Conservation (phyloP, 805 yeast species). For the Pichia insulana region DNA sequence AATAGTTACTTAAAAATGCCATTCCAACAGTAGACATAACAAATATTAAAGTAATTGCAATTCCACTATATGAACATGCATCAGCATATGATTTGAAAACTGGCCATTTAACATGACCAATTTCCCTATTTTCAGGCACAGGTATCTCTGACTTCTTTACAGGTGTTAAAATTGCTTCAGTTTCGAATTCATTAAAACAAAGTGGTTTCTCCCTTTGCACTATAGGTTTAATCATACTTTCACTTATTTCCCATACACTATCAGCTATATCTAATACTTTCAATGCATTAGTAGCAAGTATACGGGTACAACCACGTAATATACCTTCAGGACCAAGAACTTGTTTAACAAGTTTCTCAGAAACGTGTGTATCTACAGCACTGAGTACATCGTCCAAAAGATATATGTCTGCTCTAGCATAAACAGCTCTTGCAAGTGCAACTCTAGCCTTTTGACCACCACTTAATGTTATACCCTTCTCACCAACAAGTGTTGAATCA, state of each 20-base stretch:
- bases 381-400: slow-evolving; percentile 86
- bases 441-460: slow-evolving; percentile 98
- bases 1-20: slow-evolving; percentile 41
- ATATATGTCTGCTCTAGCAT: slow-evolving; percentile 86
- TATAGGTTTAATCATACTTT: too few species aligned
- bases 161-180: slow-evolving; percentile 54
- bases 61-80: slow-evolving; percentile 50
- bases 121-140: slow-evolving; percentile 23
- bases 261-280: too few species aligned
- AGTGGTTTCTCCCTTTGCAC: too few species aligned
- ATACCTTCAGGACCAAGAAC: slow-evolving; percentile 42
- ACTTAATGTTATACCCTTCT: slow-evolving; percentile 88
- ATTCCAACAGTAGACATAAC: slow-evolving; percentile 23
- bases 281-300: slow-evolving; percentile 48
- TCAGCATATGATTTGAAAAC: slow-evolving; percentile 47
- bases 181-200: slow-evolving; percentile 6
- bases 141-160: slow-evolving; percentile 34
- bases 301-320: slow-evolving; percentile 41
- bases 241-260: too few species aligned
- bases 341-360: slow-evolving; percentile 64
- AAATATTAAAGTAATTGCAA: slow-evolving; percentile 30
- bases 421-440: slow-evolving; percentile 90
- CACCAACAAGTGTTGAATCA: slow-evolving; percentile 89
- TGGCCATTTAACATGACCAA: slow-evolving; percentile 48
- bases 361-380: slow-evolving; percentile 97